Evolutionary conservation across 1,284 basidiomycete species (phyloP), one percentile per base, ranked within the genome.

Genomic region (Boletus semigastroideus): DNA sequence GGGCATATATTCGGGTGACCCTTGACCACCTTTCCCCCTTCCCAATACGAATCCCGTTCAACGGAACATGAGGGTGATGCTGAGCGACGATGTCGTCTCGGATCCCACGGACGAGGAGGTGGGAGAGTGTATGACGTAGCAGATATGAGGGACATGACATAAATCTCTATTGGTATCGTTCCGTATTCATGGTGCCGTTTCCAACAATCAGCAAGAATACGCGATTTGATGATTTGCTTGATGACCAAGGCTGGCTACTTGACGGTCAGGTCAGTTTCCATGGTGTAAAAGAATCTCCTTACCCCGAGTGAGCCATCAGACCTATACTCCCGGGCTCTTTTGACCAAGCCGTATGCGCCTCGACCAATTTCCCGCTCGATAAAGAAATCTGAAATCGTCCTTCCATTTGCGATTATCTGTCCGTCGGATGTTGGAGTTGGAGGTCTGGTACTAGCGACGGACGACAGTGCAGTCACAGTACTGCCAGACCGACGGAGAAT

Each of bases 171-270:
- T 8, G 97, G 96, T 60, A 99, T 98, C 1, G 96, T 97, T 37
- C 97, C 97, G 64, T 93, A 83, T 55, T 89, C 84, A 38, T 92
- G 91, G 70, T 99, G 97, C 65, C 90, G 87, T 78, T 98, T 98
- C 97, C 97, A 99, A 69, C 95, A 99, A 73, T 99, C 96, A 19
- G 96, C 97, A 45, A 99, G 80, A 55, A 99, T 99, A 48, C 95
- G 90, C 51, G 92, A 94, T 74, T 99, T 99, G 78, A 98, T 96
- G 65, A 99, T 89, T 70, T 98, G 96, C 68, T 99, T 99, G 76
- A 98, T 94, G 59, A 98, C 87, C 51, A 98, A 74, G 17, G 82
- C 80, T 28, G 86, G 82, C 84, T 86, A 49, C 50, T 45, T 36
- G 37, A 46, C 22, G 49, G 46, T 64, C 51, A 62, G 56, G 58